Base-by-base conservation (phyloP, 2,329 filamentous ascomycete genomes). In the Fusarium scirpi region DNA sequence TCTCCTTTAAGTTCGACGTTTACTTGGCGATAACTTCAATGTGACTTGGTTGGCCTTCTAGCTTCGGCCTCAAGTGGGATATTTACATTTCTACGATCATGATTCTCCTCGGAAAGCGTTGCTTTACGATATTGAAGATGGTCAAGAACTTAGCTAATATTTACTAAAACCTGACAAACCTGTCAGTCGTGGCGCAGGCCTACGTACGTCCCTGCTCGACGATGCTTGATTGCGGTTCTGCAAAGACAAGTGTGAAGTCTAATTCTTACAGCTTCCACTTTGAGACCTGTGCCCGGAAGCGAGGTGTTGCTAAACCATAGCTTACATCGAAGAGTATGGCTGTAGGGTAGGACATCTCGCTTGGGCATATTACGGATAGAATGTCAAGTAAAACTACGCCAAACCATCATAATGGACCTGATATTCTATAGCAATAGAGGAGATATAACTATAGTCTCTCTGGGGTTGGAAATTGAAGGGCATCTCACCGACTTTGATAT, bases 1-100 rank as follows among this genome's bases (percentile, higher is more conserved):
- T 67, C 15, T 57, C 43, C 27, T 47, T 51, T 65, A n/a, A 65
- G 44, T 65, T 58, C 29, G 13, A 29, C 4, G n/a, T 63, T 16
- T 20, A 34, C 60, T 46, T 65, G 25, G 60, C 52, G 38, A 45
- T 27, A 48, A 22, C 43, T 25, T 64, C 34, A 40, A 64, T 38
- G 16, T 44, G 41, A 52, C 29, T 57, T n/a, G 34, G 34, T 41
- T 12, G n/a, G 40, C 30, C 29, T 32, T 24, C 15, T 20, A 22
- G n/a, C 11, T 25, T 48, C 38, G 59, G 60, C 61, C 53, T n/a
- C 18, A 40, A 32, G 16, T 22, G 49, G 40, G 25, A 55, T 54
- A 43, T 41, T 16, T 9, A 25, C 34, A n/a, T 38, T 18, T n/a
- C 16, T n/a, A 22, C 15, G 6, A 22, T 25, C 9, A 8, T n/a